A percentile compares a stretch with the other conserved stretches of the same genome.
phyloP scores from a whole-genome alignment of 768 basidiomycete species.

The Suillus discolor region DNA sequence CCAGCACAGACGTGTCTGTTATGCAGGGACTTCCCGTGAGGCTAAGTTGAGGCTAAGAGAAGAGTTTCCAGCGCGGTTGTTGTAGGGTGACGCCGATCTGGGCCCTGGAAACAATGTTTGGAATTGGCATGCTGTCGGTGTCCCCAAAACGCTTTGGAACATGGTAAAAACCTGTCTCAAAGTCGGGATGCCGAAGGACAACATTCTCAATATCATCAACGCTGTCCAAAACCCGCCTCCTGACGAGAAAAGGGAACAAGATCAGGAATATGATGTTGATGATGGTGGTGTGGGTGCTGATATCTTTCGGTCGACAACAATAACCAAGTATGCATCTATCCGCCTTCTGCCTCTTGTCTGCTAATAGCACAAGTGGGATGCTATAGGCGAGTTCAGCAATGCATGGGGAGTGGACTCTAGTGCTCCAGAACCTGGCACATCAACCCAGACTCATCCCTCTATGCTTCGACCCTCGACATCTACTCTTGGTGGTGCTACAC shows the following conservation, averaged over 20 bases:
- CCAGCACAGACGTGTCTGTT: slow-evolving; percentile 73
- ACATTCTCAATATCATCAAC: slow-evolving; percentile 58
- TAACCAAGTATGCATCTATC: slow-evolving; percentile 26
- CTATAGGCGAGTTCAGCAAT: slow-evolving; percentile 55
- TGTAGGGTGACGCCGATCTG: slow-evolving; percentile 58
- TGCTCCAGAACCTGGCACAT: slow-evolving; percentile 33
- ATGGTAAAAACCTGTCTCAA: slow-evolving; percentile 63
- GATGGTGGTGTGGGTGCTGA: slow-evolving; percentile 33
- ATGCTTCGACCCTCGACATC: slow-evolving; percentile 10
- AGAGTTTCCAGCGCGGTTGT: slow-evolving; percentile 70
- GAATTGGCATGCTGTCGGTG: slow-evolving; percentile 79
- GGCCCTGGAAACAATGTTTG: slow-evolving; percentile 64
- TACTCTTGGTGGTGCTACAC: slow-evolving; percentile 6
- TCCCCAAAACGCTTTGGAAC: slow-evolving; percentile 68
- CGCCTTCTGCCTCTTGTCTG: slow-evolving; percentile 1
- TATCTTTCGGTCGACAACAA: slow-evolving; percentile 22
- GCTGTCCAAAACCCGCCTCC: slow-evolving; percentile 50
- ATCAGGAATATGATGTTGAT: slow-evolving; percentile 37
- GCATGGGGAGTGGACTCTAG: slow-evolving; percentile 66
- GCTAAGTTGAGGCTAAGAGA: slow-evolving; percentile 71
- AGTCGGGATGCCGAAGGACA: slow-evolving; percentile 61
- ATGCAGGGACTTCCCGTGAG: slow-evolving; percentile 68
- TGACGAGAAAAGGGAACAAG: slow-evolving; percentile 38
- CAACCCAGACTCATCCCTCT: slow-evolving; percentile 17
- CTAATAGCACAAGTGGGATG: slow-evolving; percentile 34